These are phyloP conservation scores for Tagetes erecta DNA, from an alignment of 129 eudicot species.

Conservation along the genomic window DNA sequence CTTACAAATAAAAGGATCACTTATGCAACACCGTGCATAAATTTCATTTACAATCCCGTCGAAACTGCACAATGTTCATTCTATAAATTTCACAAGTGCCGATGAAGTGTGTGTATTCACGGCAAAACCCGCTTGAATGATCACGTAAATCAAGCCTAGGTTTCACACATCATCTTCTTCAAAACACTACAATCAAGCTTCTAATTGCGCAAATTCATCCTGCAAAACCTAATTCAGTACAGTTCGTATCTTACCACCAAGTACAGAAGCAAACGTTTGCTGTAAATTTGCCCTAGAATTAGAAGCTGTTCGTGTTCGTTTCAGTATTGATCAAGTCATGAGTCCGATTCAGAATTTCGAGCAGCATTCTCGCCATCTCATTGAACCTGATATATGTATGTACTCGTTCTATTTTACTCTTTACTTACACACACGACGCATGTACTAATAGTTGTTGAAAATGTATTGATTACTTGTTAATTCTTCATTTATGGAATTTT, in stretches of 20 bases:
- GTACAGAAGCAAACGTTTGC: constrained; percentile 15
- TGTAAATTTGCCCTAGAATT: constrained; percentile 40
- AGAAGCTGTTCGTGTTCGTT: constrained; percentile 18
- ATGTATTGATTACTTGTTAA: neutral
- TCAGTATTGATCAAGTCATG: constrained; percentile 44
- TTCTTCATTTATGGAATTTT: neutral
- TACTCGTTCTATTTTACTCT: constrained; percentile 15
- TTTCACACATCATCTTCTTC: constrained; percentile 1
- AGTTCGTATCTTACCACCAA: constrained; percentile 1
- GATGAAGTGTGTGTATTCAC: neutral
- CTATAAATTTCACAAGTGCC: neutral
- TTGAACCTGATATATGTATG: constrained; percentile 82
- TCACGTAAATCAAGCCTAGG: constrained; percentile 19
- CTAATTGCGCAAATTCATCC: neutral
- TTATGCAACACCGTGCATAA: neutral
- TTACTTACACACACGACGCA: constrained; percentile 3
- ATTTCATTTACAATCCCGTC: neutral
- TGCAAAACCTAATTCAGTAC: constrained; percentile 7
- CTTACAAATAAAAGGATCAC: neutral
- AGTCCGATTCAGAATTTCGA: constrained; percentile 97
- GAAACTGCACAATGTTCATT: constrained; percentile 3
- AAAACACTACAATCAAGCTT: neutral
- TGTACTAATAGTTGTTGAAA: neutral
- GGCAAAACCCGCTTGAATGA: constrained; percentile 22
- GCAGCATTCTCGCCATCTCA: constrained; percentile 82